These are phyloP conservation scores for Aureococcus anophagefferens DNA, from an alignment of 108 stramenopile genomes.

Conservation along the genomic window DNA sequence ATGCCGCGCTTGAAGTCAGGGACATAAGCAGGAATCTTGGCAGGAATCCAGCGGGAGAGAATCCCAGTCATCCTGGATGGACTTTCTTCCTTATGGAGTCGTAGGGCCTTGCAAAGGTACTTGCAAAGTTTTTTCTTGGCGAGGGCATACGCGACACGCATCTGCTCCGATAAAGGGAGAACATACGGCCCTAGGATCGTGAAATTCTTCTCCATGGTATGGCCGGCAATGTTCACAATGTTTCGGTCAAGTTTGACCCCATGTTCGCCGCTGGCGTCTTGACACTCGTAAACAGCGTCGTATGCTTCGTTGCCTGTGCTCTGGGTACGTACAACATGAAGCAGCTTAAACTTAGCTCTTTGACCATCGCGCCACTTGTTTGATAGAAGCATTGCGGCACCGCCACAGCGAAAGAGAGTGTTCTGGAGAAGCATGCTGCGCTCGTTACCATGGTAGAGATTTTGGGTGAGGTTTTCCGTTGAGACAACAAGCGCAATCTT, in stretches of 20 bases:
- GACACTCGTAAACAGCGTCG: conserved; percentile 79
- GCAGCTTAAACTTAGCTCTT: conserved; percentile 91
- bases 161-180: conserved; percentile 83
- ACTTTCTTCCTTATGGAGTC: conserved; percentile 38
- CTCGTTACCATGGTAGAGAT: conserved; percentile 91
- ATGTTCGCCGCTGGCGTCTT: conserved; percentile 65
- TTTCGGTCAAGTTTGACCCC: conserved; percentile 91
- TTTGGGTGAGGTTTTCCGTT: conserved; percentile 92
- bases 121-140: conserved; percentile 45
- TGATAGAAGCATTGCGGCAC: conserved; percentile 86
- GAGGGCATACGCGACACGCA: conserved; percentile 59
- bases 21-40: conserved; percentile 69
- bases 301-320: conserved; percentile 72
- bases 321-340: conserved; percentile 90
- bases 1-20: conserved; percentile 95
- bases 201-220: conserved; percentile 93
- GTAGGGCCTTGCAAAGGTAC: conserved; percentile 34
- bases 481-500: conserved; percentile 72
- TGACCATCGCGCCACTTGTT: conserved; percentile 87
- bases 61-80: conserved; percentile 35
- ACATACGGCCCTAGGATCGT: conserved; percentile 85
- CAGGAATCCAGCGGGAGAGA: neutral
- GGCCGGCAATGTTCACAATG: conserved; percentile 90
- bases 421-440: conserved; percentile 88
- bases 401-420: conserved; percentile 94